Percentiles rank a stretch among this genome's conserved stretches.
phyloP scores from a whole-genome alignment of 352 stramenopile species.

The Phytopythium montanum region DNA sequence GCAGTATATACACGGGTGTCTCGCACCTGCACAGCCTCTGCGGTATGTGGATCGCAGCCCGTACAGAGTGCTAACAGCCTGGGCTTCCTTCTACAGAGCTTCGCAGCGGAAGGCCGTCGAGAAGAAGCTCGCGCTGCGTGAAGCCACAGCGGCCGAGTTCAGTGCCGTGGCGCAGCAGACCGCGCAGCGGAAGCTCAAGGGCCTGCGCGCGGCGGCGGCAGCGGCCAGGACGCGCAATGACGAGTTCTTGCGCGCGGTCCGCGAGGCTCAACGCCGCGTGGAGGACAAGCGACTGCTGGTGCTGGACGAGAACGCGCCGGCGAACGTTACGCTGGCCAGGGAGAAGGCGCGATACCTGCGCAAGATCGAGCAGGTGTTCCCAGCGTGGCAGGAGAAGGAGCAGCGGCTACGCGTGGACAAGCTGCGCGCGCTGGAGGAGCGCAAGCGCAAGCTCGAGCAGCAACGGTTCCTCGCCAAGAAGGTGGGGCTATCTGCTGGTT shows the following conservation, averaged over 20 bases:
- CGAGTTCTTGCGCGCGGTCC: conserved; percentile 49
- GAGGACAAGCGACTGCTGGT: conserved; percentile 38
- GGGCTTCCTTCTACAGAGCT: conserved; percentile 21
- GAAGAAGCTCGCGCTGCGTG: conserved; percentile 62
- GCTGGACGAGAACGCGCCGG: conserved; percentile 39
- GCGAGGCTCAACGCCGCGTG: conserved; percentile 46
- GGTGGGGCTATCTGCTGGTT: conserved; percentile 19
- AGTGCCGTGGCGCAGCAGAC: conserved; percentile 64
- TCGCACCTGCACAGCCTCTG: background rate
- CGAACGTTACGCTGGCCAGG: conserved; percentile 37
- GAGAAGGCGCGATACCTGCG: conserved; percentile 60
- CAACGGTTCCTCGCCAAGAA: conserved; percentile 70
- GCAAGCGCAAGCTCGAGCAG: conserved; percentile 68
- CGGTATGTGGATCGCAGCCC: background rate
- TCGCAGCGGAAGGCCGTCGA: conserved; percentile 55
- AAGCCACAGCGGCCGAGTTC: conserved; percentile 76
- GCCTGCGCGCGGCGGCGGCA: conserved; percentile 31
- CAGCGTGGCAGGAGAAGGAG: conserved; percentile 69
- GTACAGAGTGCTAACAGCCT: background rate
- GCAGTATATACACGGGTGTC: background rate
- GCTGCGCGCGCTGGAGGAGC: conserved; percentile 61
- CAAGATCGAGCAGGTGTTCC: conserved; percentile 63
- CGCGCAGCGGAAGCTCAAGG: conserved; percentile 60
- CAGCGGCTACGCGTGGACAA: conserved; percentile 47
- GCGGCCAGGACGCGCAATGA: conserved; percentile 57